phyloP scores from a whole-genome alignment of 2,329 filamentous ascomycete species.

The Tolypocladium tropicale region DNA sequence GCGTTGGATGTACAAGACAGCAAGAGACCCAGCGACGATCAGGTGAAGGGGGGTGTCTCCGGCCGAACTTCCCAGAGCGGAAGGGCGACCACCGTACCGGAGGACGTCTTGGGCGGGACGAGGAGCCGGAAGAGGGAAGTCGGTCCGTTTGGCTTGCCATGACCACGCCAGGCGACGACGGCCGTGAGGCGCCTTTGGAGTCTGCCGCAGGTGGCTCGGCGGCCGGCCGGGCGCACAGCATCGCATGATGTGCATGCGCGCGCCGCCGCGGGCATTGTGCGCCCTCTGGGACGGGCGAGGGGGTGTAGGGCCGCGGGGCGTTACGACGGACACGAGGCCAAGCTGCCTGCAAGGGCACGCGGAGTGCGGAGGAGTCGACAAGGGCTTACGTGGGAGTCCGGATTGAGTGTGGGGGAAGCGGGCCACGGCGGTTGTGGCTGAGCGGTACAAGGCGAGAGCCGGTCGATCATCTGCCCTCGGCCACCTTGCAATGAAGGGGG shows the following conservation, averaged over 20 bases:
- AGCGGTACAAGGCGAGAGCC: background rate
- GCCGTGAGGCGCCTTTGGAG: background rate
- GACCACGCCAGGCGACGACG: background rate
- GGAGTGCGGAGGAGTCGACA: no score
- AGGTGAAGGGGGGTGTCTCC: no score
- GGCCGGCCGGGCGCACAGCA: background rate
- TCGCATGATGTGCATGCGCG: background rate
- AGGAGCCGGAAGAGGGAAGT: background rate
- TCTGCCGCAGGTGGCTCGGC: background rate
- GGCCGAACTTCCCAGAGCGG: background rate
- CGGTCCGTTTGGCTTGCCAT: constrained; percentile 21
- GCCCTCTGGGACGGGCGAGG: background rate
- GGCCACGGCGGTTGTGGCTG: background rate
- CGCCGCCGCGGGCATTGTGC: background rate
- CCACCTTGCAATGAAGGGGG: background rate
- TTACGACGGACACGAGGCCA: background rate
- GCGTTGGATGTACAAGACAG: background rate
- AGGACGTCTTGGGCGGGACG: background rate
- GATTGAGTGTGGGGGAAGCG: background rate
- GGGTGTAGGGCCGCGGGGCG: no score
- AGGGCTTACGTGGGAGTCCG: background rate
- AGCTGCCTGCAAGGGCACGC: background rate
- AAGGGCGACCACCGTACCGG: background rate
- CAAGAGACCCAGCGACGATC: no score
- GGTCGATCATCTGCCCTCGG: background rate